Conservation (phyloP, 306 rosid genomes). For the Fragaria vesca region DNA sequence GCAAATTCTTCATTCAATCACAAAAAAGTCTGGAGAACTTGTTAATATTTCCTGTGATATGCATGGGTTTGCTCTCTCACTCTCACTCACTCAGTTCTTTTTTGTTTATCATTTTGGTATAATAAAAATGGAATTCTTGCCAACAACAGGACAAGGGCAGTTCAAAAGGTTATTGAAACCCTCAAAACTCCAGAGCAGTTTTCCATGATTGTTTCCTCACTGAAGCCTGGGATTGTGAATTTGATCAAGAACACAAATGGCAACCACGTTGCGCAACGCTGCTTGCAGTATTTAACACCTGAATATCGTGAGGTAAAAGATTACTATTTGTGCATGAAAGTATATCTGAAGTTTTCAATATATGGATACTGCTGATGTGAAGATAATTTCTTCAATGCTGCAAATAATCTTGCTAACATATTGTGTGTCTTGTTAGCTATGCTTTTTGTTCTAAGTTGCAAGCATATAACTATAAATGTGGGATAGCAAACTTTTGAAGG, state of each 20-base stretch:
- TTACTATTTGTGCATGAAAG: not conserved
- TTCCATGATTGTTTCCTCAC: slow-evolving; percentile 46
- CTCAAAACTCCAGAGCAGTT: slow-evolving; percentile 48
- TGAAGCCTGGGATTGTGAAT: slow-evolving; percentile 40
- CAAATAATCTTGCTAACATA: not conserved
- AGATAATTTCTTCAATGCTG: slow-evolving; percentile 3
- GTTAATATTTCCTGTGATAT: slow-evolving; percentile 50
- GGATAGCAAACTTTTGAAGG: slow-evolving; percentile 1
- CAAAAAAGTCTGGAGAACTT: slow-evolving; percentile 41
- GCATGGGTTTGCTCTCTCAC: slow-evolving; percentile 52
- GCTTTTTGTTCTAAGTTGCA: not conserved
- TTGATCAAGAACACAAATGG: slow-evolving; percentile 53
- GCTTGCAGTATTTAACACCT: slow-evolving; percentile 46
- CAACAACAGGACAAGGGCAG: slow-evolving; percentile 53
- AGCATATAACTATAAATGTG: not conserved
- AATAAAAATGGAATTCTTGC: slow-evolving; percentile 14
- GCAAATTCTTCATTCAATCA: slow-evolving; percentile 40
- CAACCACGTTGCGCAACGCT: slow-evolving; percentile 58
- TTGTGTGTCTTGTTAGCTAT: not conserved
- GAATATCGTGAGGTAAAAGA: slow-evolving; percentile 41
- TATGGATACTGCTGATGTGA: slow-evolving; percentile 8
- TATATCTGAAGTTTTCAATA: not conserved
- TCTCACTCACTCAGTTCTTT: slow-evolving; percentile 14
- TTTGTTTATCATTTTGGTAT: not conserved
- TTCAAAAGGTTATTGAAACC: slow-evolving; percentile 65